Conservation (phyloP, 2,329 filamentous ascomycete species). For the Epichloe coenophiala region DNA sequence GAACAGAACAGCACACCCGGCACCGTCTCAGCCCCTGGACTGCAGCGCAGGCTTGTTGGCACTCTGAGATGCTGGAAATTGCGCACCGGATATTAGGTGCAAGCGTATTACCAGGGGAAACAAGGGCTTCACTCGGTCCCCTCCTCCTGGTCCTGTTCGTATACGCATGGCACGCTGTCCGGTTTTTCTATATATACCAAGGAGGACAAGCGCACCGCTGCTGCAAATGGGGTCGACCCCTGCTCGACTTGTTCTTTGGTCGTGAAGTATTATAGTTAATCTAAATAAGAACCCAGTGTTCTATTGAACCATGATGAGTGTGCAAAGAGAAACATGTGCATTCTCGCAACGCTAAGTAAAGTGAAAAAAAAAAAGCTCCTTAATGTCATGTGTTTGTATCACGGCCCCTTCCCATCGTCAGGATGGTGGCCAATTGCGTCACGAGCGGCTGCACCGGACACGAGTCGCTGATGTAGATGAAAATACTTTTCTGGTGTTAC, state of each 20-base stretch:
- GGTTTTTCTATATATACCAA: conserved; percentile 9
- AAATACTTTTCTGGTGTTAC: rapidly evolving
- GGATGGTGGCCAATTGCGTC: too few species aligned
- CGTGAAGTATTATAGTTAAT: conserved; percentile 30
- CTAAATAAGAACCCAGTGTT: conserved; percentile 15
- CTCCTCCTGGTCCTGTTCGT: neutral
- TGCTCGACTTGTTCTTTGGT: conserved; percentile 20
- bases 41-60: conserved; percentile 10
- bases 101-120: neutral
- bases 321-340: too few species aligned
- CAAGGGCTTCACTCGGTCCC: neutral
- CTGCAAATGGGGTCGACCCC: conserved; percentile 17
- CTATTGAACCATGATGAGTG: neutral
- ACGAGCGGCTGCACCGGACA: too few species aligned
- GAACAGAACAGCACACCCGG: conserved; percentile 15
- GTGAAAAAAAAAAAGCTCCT: neutral
- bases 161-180: conserved; percentile 10
- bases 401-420: too few species aligned
- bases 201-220: conserved; percentile 21
- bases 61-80: conserved; percentile 21
- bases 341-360: neutral
- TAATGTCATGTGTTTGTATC: too few species aligned
- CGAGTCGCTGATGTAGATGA: too few species aligned
- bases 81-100: neutral
- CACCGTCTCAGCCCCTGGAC: conserved; percentile 9